Conservation (phyloP, 306 rosid genomes). For the Malus sieversii region DNA sequence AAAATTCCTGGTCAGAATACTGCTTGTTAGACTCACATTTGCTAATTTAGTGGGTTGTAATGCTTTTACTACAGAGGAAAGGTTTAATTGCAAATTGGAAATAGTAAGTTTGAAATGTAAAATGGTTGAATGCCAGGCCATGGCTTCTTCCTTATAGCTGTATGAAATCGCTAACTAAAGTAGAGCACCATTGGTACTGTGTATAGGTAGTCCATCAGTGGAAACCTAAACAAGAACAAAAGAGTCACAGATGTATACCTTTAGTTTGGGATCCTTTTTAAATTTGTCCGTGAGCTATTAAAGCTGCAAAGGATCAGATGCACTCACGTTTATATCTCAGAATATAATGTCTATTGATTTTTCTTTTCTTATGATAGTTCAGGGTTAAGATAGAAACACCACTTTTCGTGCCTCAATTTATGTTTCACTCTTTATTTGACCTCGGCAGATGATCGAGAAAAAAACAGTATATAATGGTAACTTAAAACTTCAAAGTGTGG, state of each 20-base stretch:
- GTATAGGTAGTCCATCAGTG: background rate
- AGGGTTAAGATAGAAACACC: background rate
- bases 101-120: background rate
- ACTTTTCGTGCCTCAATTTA: background rate
- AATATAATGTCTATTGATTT: background rate
- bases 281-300: background rate
- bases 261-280: background rate
- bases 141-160: background rate
- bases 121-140: background rate
- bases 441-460: background rate
- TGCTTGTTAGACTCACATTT: background rate
- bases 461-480: background rate
- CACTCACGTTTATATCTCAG: background rate
- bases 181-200: background rate
- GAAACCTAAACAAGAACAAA: background rate
- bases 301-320: background rate
- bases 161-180: background rate
- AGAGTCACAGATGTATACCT: background rate
- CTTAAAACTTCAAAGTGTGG: background rate
- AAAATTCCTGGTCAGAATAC: background rate
- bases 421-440: background rate
- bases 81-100: background rate
- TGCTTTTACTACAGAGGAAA: background rate
- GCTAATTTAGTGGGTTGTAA: background rate
- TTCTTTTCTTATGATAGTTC: background rate